Conservation (phyloP, 2,329 filamentous ascomycete genomes). For the Xylariaceae sp. region DNA sequence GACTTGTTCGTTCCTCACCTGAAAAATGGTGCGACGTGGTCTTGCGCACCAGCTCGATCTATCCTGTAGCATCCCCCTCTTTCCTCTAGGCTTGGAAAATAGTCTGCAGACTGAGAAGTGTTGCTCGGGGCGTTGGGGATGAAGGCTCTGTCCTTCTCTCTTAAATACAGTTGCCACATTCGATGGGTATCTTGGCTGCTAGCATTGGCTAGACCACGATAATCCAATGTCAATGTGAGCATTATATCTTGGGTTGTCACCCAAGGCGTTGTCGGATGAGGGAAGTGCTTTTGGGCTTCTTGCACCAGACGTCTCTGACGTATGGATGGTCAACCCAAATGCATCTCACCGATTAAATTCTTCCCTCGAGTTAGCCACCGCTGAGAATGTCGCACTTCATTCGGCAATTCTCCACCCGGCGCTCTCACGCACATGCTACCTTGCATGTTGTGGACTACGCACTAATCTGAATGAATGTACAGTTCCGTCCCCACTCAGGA, state of each 20-base stretch:
- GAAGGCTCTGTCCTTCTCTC: conserved; percentile 65
- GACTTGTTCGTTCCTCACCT: conserved; percentile 33
- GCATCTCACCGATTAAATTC: conserved; percentile 72
- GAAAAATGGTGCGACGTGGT: conserved; percentile 28
- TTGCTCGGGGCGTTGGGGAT: conserved; percentile 70
- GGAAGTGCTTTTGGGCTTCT: conserved; percentile 24
- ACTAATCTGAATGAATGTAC: conserved; percentile 64
- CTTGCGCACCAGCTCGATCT: conserved; percentile 70
- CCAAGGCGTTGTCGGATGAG: conserved; percentile 77
- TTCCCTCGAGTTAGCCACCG: conserved; percentile 77
- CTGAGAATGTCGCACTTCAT: conserved; percentile 86
- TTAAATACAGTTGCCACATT: conserved; percentile 66
- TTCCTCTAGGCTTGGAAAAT: conserved; percentile 40
- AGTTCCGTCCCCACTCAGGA: conserved; percentile 91
- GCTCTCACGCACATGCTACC: conserved; percentile 54
- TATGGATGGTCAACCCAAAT: neutral
- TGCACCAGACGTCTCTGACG: conserved; percentile 8
- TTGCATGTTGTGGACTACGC: conserved; percentile 61
- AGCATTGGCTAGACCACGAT: neutral
- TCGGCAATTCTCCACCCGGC: conserved; percentile 89
- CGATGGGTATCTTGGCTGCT: conserved; percentile 18
- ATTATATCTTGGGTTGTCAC: conserved; percentile 37
- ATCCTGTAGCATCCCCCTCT: conserved; percentile 60
- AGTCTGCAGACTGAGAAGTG: conserved; percentile 53
- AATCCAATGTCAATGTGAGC: conserved; percentile 35